Evolutionary conservation across 306 rosid species (phyloP), one percentile per base, ranked within the genome.

Genomic region (Inga oerstediana): DNA sequence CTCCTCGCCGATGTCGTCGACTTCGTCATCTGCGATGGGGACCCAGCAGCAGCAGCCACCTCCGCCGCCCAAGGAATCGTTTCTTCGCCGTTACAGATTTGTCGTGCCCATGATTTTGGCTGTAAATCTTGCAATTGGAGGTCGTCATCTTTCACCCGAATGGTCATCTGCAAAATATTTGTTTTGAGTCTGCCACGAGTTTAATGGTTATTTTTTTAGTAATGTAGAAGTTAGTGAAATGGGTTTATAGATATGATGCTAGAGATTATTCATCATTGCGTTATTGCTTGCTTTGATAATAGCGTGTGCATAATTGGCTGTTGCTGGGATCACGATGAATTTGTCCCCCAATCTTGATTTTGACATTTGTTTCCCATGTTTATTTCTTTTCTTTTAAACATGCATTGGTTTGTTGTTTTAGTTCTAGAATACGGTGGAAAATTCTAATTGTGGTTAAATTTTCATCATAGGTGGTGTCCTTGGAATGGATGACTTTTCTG

Each of bases 91-190:
- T 73, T 90, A 90, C 84, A 97, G 87, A 82, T 97, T 82, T 52
- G 73, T 97, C 20, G 92, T 93, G 99, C 98, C 99, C 41, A 69
- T 90, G 90, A 83, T 97, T 61, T 88, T 97, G 90, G 83, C 95
- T 59, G 97, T 90, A 5, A 97, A 94, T 92, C 87, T 96, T 79
- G 97, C 91, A 44, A 82, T 94, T 43, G 98, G 97, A 91, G 98
- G 99, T 96, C 8, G 75, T 43, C 86, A 72, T 86, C 77, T 70
- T 44, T 44, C 64, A 45, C 16, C 68, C 78, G 58, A n/a, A 56
- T 69, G 43, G 11, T 79, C 51, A 27, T 9, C 48, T 16, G 44
- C 49, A 45, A 46, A n/a, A 69, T 52, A 4, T 17, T 75, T 4
- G 3, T 3, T 22, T 80, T 51, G 7, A 8, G 49, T 32, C 62